Percentiles rank a stretch among this genome's conserved stretches.
Evolutionary conservation across 1,284 basidiomycete genomes (phyloP).

Genomic region (Agroathelia rolfsii): DNA sequence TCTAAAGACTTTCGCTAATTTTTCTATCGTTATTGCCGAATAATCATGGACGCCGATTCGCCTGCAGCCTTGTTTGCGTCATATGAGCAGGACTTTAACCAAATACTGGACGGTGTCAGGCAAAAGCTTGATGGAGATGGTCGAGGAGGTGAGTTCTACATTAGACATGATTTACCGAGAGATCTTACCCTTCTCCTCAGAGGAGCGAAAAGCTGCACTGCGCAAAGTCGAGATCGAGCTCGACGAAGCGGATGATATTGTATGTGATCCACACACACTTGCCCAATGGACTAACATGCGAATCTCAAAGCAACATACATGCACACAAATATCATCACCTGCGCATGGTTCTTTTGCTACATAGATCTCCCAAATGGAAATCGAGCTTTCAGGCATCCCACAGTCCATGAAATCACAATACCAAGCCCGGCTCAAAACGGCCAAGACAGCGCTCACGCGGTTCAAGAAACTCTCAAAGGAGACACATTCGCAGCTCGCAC

Average conservation of each 20-base stretch:
- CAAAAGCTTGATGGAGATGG: constrained; percentile 58
- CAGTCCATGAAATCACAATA: constrained; percentile 73
- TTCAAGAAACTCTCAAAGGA: constrained; percentile 76
- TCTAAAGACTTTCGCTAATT: no score
- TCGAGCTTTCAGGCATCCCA: constrained; percentile 95
- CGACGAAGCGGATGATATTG: constrained; percentile 98
- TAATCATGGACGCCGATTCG: constrained; percentile 73
- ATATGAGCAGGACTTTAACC: constrained; percentile 73
- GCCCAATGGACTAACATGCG: no score
- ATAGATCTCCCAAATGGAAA: constrained; percentile 97
- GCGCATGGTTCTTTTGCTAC: no score
- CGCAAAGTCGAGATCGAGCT: constrained; percentile 89
- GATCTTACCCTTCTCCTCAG: constrained; percentile 29
- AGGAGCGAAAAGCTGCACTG: constrained; percentile 76
- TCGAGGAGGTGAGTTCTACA: constrained; percentile 37
- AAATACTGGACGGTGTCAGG: constrained; percentile 58
- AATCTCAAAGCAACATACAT: no score
- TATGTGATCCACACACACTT: constrained; percentile 26
- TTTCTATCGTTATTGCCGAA: no score
- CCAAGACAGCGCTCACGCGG: constrained; percentile 63
- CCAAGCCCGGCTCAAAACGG: constrained; percentile 58
- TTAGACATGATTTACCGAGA: background rate
- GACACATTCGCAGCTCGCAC: constrained; percentile 44
- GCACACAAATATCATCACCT: no score
- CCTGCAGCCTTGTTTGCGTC: constrained; percentile 74